phyloP scores from a whole-genome alignment of 805 yeast genomes.

The Suhomyces emberorum region DNA sequence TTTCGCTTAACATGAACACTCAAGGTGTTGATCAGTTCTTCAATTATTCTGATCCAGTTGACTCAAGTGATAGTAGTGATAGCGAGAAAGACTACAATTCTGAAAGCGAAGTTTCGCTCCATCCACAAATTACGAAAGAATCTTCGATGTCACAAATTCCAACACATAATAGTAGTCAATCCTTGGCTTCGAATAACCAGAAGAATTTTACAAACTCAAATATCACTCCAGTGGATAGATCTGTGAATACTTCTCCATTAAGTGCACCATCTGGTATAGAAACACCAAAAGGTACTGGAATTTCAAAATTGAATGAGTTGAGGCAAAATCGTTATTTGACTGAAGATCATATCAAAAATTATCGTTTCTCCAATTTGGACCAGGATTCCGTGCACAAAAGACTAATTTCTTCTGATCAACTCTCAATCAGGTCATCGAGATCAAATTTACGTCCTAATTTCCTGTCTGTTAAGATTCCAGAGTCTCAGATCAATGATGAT shows the following conservation, averaged over 20 bases:
- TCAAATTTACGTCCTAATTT: conserved; percentile 55
- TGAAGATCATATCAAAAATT: too few species aligned
- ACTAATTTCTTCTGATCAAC: conserved; percentile 20
- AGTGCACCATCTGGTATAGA: not conserved
- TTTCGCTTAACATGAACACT: conserved; percentile 75
- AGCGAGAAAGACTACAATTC: conserved; percentile 16
- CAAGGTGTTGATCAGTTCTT: conserved; percentile 28
- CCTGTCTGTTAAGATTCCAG: conserved; percentile 69
- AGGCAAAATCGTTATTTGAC: not conserved
- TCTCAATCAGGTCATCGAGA: conserved; percentile 32
- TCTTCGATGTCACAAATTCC: not conserved
- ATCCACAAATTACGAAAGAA: not conserved
- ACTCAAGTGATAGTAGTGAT: conserved; percentile 22
- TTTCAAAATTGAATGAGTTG: not conserved
- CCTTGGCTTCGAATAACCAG: too few species aligned
- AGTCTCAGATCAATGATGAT: conserved; percentile 62
- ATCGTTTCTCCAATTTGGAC: not conserved
- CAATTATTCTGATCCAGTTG: conserved; percentile 20
- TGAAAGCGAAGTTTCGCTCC: conserved; percentile 4
- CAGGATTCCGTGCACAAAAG: not conserved
- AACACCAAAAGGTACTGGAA: not conserved
- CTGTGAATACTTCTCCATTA: not conserved
- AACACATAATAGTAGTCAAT: not conserved
- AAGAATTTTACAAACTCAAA: not conserved
- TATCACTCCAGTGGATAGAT: not conserved